Evolutionary conservation across 2,329 filamentous ascomycete species (phyloP).

Genomic region (Fusarium sulawesiense): DNA sequence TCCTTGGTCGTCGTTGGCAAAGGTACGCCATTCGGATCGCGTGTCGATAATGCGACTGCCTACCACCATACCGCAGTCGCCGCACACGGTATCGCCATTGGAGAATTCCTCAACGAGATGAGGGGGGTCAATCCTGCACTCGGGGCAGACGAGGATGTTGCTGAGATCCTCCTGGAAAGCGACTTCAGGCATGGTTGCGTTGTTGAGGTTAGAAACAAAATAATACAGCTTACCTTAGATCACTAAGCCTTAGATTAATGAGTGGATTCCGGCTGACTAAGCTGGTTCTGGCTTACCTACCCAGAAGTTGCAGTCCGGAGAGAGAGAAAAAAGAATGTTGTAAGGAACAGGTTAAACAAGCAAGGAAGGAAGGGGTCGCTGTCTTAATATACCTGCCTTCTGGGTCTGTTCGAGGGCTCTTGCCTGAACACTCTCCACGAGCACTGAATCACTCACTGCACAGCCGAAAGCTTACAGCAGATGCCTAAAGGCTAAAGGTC

Average conservation of each 20-base stretch:
- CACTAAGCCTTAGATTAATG: not conserved
- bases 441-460: not conserved
- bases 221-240: not conserved
- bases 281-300: not conserved
- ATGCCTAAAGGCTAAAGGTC: not conserved
- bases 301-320: not conserved
- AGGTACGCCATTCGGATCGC: conserved; percentile 97
- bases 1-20: conserved; percentile 97
- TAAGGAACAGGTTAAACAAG: not conserved
- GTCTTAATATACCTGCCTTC: not conserved
- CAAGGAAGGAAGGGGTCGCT: not conserved
- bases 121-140: conserved; percentile 92
- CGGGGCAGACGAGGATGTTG: conserved; percentile 84
- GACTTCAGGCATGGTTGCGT: conserved; percentile 33
- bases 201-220: conserved; percentile 11
- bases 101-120: conserved; percentile 94
- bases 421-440: not conserved
- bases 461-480: not conserved
- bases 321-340: not conserved
- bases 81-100: conserved; percentile 91
- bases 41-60: conserved; percentile 93
- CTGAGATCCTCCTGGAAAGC: conserved; percentile 86
- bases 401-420: not conserved
- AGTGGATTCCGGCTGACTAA: not conserved
- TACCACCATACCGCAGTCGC: conserved; percentile 89